Evolutionary conservation across 495 filamentous ascomycete genomes (phyloP), one percentile per base, ranked within the genome.

Genomic region (Bacidia gigantensis): DNA sequence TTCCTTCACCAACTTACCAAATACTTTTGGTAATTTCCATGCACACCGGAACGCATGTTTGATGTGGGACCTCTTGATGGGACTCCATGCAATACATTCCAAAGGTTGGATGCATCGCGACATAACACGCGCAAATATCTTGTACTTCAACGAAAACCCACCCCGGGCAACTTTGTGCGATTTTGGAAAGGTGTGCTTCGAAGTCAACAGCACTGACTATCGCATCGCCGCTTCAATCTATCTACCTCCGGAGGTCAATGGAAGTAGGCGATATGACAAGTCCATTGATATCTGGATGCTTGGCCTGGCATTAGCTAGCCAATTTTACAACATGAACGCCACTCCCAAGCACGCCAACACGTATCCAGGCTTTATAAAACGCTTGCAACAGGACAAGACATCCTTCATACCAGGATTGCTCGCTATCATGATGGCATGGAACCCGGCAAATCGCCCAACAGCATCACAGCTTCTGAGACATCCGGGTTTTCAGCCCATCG

Each of bases 231-330:
- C 25, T 10, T 49, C 38, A 46, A 2, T 9, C 20, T 49, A 17
- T 11, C 32, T 55, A 7, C 52, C 52, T 25, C 52, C 52, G 1
- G 52, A 55, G 35, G 35, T 55, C 18, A 10, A 21, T 5, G 21
- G 14, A 24, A 49, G 11, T 7, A 26, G 21, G 1, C 10, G 10
- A 10, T 55, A 55, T 20, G 46, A 50, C 25, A 46, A 55, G 46
- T 43, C 17, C 14, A 43, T 55, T 10, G 53, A 55, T 38, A 38
- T 55, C 10, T 55, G 53, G 53, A 55, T 55, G 53, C 46, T 55
- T 9, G 53, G 35, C 14, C n/a, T 55, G 2, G 32, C 53, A 7
- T 29, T 55, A 18, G 22, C 46, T 3, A 24, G 35, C 10, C 21
- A 23, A 35, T 55, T 35, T 14, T 35, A 35, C 14, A 35, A 35